Evolutionary conservation across 2,329 filamentous ascomycete species (phyloP).

Genomic region (Fonsecaea pugnacius): DNA sequence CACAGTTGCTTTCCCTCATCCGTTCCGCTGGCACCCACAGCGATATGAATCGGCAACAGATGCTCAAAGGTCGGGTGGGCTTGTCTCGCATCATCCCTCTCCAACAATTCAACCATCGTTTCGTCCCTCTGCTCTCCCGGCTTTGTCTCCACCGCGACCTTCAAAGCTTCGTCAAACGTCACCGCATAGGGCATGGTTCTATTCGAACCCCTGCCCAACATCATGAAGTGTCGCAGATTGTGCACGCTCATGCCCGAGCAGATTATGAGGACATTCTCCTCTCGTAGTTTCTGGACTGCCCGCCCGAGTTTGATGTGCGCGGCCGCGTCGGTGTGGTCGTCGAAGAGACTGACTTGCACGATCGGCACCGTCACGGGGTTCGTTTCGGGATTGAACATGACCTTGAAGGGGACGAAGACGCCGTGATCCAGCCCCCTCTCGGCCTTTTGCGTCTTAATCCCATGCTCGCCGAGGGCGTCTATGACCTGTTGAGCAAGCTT

Average conservation of each 20-base stretch:
- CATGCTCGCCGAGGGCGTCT: slow-evolving; percentile 57
- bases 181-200: slow-evolving; percentile 61
- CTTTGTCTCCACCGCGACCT: slow-evolving; percentile 62
- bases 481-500: slow-evolving; percentile 65
- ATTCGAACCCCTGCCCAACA: slow-evolving; percentile 43
- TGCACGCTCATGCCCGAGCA: slow-evolving; percentile 77
- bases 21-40: slow-evolving; percentile 59
- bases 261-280: slow-evolving; percentile 70
- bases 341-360: slow-evolving; percentile 73
- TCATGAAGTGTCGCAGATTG: slow-evolving; percentile 64
- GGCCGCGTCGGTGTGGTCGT: slow-evolving; percentile 62
- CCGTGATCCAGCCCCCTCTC: slow-evolving; percentile 74
- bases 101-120: slow-evolving; percentile 53
- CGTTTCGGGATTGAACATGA: slow-evolving; percentile 61
- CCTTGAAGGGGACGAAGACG: slow-evolving; percentile 71
- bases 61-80: slow-evolving; percentile 70
- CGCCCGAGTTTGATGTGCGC: slow-evolving; percentile 70
- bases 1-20: slow-evolving; percentile 54
- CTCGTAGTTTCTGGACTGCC: slow-evolving; percentile 67
- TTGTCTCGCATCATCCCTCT: slow-evolving; percentile 59
- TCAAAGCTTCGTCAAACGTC: slow-evolving; percentile 70
- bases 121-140: slow-evolving; percentile 48
- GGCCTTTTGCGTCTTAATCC: slow-evolving; percentile 63
- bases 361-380: slow-evolving; percentile 70
- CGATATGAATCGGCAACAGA: slow-evolving; percentile 63